A percentile compares a stretch with the other conserved stretches of the same genome.
Evolutionary conservation across 108 stramenopile species (phyloP).

Genomic region (Nitzschia putrida): DNA sequence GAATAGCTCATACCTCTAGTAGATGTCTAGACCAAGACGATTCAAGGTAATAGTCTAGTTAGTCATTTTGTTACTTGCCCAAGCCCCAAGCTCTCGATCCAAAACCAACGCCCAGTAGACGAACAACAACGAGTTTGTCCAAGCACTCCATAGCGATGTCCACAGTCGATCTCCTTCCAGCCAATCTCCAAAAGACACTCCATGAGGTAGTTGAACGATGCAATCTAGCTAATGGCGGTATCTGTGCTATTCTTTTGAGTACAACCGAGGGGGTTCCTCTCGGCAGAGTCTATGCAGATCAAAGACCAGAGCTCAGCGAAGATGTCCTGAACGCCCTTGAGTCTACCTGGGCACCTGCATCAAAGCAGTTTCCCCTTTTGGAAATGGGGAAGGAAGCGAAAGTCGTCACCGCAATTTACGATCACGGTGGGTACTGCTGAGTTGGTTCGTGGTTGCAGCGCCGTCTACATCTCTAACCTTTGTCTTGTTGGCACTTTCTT

Average conservation of each 20-base stretch:
- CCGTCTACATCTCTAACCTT: not conserved
- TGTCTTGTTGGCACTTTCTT: not conserved
- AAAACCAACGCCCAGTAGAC: too few species aligned
- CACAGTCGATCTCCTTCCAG: conserved; percentile 44
- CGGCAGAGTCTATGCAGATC: conserved; percentile 44
- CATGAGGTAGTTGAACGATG: conserved; percentile 40
- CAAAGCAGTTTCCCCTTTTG: conserved; percentile 59
- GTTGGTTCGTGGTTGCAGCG: not conserved
- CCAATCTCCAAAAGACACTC: conserved; percentile 44
- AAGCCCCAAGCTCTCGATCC: too few species aligned
- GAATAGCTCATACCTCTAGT: too few species aligned
- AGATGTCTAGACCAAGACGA: too few species aligned
- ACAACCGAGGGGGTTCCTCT: conserved; percentile 63
- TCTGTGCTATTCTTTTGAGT: conserved; percentile 49
- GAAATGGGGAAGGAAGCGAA: conserved; percentile 52
- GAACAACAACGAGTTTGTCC: too few species aligned
- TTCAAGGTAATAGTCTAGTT: too few species aligned
- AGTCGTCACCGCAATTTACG: conserved; percentile 54
- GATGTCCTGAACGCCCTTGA: conserved; percentile 51
- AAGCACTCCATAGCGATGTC: conserved; percentile 14
- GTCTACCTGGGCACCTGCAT: conserved; percentile 58
- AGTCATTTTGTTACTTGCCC: too few species aligned
- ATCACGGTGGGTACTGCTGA: conserved; percentile 34
- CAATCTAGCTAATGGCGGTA: conserved; percentile 39
- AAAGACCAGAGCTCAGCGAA: conserved; percentile 27